Evolutionary conservation across 805 yeast species (phyloP).

Genomic region (Candida endomychidarum): DNA sequence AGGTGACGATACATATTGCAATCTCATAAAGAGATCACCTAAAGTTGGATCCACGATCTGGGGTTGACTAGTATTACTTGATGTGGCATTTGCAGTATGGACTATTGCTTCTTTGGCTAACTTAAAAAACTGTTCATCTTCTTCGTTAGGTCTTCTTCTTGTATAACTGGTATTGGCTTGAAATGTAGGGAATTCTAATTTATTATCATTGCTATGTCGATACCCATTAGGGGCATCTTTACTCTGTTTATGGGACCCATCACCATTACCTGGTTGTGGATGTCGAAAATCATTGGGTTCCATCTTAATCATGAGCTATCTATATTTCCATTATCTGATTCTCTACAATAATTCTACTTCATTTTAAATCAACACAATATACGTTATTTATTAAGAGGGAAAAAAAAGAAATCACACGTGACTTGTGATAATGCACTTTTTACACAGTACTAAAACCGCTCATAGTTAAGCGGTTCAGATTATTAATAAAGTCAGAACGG

Average conservation of each 20-base stretch:
- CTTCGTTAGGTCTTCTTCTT: slow-evolving; percentile 12
- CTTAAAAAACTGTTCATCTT: slow-evolving; percentile 52
- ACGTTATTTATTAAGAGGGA: background rate
- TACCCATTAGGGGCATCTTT: background rate
- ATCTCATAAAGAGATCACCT: slow-evolving; percentile 53
- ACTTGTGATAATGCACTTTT: slow-evolving; percentile 6
- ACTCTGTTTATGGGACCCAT: background rate
- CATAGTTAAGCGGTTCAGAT: no score
- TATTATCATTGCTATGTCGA: slow-evolving; percentile 1
- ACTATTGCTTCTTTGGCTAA: slow-evolving; percentile 64
- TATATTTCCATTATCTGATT: slow-evolving; percentile 1
- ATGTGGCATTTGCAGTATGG: slow-evolving; percentile 37
- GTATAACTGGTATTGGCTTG: slow-evolving; percentile 15
- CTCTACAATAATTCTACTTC: background rate
- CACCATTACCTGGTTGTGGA: slow-evolving; percentile 2
- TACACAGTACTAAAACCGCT: background rate
- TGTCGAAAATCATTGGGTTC: slow-evolving; percentile 7
- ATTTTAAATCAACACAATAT: slow-evolving; percentile 2
- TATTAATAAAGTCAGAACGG: no score
- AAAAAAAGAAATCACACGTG: slow-evolving; percentile 10
- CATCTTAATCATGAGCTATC: slow-evolving; percentile 2
- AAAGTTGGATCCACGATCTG: slow-evolving; percentile 62
- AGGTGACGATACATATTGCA: slow-evolving; percentile 59
- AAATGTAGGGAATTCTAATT: slow-evolving; percentile 6
- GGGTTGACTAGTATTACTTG: slow-evolving; percentile 13